A percentile compares a stretch with the other conserved stretches of the same genome.
These are phyloP conservation scores for Termitomyces sp. DNA, from an alignment of 768 basidiomycete species.

Conservation along the genomic window DNA sequence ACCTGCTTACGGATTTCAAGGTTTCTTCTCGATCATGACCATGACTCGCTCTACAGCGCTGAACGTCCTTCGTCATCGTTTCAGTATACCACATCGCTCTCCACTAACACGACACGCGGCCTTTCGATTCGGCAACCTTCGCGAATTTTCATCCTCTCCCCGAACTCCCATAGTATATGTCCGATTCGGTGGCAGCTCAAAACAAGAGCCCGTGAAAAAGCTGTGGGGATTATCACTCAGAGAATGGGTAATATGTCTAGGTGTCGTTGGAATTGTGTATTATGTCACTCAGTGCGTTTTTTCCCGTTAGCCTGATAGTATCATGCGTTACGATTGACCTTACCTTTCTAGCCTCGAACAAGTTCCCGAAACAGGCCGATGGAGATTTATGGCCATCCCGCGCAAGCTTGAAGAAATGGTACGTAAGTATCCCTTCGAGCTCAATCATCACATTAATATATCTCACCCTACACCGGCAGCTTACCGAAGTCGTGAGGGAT, in stretches of 20 bases:
- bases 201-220: background rate
- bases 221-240: background rate
- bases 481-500: constrained; percentile 33
- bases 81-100: no score
- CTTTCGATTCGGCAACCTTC: background rate
- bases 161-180: background rate
- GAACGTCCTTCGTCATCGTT: background rate
- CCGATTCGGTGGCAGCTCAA: background rate
- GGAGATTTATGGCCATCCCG: constrained; percentile 82
- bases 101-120: background rate
- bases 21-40: no score
- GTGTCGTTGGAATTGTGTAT: constrained; percentile 18
- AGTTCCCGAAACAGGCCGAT: constrained; percentile 82
- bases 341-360: constrained; percentile 60
- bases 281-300: constrained; percentile 27
- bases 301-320: background rate
- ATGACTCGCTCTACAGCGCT: background rate
- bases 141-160: constrained; percentile 6
- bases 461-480: background rate
- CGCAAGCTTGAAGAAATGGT: constrained; percentile 50
- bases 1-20: no score
- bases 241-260: background rate
- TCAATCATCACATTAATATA: no score
- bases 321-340: background rate
- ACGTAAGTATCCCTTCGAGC: constrained; percentile 6